Evolutionary conservation across 352 stramenopile species (phyloP).

Genomic region (Pythium phragmiticola): DNA sequence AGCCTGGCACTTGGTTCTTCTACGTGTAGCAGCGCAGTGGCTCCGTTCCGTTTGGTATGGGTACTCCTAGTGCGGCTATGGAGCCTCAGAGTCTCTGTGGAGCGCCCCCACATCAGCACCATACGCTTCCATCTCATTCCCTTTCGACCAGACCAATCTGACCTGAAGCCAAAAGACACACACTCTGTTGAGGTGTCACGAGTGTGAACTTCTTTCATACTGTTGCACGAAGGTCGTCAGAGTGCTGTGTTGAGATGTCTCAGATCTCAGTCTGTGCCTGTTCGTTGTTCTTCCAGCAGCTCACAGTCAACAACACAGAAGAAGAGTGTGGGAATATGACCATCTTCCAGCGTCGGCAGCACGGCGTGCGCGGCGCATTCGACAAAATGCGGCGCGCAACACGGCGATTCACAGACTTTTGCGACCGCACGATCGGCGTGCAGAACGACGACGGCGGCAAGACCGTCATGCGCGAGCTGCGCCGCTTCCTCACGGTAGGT

Average conservation of each 20-base stretch:
- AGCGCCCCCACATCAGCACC: not conserved
- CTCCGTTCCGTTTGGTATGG: not conserved
- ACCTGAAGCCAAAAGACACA: not conserved
- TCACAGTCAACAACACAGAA: not conserved
- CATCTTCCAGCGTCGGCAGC: conserved; percentile 20
- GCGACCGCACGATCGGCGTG: conserved; percentile 27
- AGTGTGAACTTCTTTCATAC: not conserved
- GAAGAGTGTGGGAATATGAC: conserved; percentile 5
- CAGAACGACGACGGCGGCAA: conserved; percentile 22
- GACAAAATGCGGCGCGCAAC: conserved; percentile 25
- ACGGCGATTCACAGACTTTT: conserved; percentile 23
- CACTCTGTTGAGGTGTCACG: not conserved
- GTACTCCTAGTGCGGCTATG: not conserved
- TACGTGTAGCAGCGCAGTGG: not conserved
- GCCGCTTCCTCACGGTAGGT: conserved; percentile 25
- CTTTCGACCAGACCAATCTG: conserved; percentile 18
- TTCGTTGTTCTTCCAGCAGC: not conserved
- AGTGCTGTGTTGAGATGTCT: conserved; percentile 2
- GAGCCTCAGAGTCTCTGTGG: too few species aligned
- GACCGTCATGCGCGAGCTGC: conserved; percentile 23
- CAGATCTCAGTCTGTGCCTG: conserved; percentile 16
- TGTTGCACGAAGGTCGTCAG: conserved; percentile 18
- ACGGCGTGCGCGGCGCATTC: conserved; percentile 15
- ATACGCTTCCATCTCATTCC: not conserved
- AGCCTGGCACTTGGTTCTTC: not conserved